Evolutionary conservation across 2,329 filamentous ascomycete genomes (phyloP).

Genomic region (Xylaria arbuscula): DNA sequence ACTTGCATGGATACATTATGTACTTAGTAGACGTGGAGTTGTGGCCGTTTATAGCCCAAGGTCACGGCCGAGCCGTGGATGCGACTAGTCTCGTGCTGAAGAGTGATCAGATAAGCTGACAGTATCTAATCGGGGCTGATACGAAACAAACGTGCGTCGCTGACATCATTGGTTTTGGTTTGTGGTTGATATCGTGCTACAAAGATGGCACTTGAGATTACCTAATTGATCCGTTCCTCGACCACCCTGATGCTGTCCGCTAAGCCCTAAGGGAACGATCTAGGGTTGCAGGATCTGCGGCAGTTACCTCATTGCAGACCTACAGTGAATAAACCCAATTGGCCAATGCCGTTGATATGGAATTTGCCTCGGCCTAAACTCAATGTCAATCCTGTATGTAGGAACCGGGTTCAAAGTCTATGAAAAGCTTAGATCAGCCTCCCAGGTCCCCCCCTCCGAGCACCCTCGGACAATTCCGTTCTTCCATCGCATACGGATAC

Average conservation of each 20-base stretch:
- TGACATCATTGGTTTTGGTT: not conserved
- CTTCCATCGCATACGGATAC: not conserved
- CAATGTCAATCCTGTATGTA: constrained; percentile 2
- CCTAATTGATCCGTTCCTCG: not conserved
- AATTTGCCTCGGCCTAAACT: not conserved
- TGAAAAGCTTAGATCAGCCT: constrained; percentile 7
- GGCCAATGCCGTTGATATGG: not conserved
- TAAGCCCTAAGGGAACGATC: constrained; percentile 8
- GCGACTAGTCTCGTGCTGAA: no score
- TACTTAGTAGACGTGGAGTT: no score
- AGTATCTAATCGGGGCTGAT: not conserved
- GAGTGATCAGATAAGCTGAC: no score
- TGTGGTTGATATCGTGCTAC: not conserved
- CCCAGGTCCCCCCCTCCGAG: not conserved
- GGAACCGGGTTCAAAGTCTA: not conserved
- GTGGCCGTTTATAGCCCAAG: no score
- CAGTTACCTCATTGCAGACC: not conserved
- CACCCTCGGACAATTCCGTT: not conserved
- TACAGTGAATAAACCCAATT: not conserved
- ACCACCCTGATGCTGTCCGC: not conserved
- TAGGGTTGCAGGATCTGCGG: not conserved
- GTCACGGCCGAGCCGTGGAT: no score
- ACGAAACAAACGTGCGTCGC: not conserved
- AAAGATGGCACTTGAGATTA: not conserved
- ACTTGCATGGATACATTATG: no score